Conservation (phyloP, 495 filamentous ascomycete species). For the Letharia lupina region DNA sequence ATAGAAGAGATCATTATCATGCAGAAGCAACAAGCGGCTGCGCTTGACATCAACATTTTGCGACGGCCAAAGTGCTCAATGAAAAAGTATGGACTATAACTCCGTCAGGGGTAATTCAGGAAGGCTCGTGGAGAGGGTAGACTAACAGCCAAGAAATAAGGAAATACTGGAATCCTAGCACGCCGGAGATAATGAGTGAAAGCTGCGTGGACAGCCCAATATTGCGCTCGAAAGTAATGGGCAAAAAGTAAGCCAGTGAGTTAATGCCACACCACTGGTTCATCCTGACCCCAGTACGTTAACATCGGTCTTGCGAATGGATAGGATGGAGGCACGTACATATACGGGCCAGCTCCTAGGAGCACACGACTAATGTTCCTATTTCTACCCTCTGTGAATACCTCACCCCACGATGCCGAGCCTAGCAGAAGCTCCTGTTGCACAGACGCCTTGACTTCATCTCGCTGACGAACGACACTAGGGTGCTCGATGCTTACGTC, state of each 20-base stretch:
- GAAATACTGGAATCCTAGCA: slow-evolving; percentile 24
- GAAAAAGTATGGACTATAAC: slow-evolving; percentile 36
- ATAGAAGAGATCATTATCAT: slow-evolving; percentile 43
- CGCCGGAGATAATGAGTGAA: slow-evolving; percentile 21
- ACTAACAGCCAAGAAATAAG: slow-evolving; percentile 23
- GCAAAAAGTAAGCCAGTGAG: slow-evolving; percentile 20
- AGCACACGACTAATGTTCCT: slow-evolving; percentile 22
- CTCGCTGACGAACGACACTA: slow-evolving; percentile 19
- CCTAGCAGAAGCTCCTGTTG: slow-evolving; percentile 18
- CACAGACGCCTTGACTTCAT: slow-evolving; percentile 21
- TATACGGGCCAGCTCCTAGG: slow-evolving; percentile 22
- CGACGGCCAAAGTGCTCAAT: slow-evolving; percentile 49
- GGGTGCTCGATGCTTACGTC: slow-evolving; percentile 48
- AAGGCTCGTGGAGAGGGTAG: background rate
- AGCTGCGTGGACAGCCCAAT: slow-evolving; percentile 20
- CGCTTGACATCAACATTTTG: slow-evolving; percentile 44
- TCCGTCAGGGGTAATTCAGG: background rate
- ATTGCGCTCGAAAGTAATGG: slow-evolving; percentile 24
- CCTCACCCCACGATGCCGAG: slow-evolving; percentile 21
- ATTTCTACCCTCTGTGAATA: slow-evolving; percentile 24
- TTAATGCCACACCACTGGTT: slow-evolving; percentile 27
- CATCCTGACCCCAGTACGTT: slow-evolving; percentile 2
- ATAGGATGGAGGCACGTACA: slow-evolving; percentile 7
- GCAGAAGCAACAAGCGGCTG: slow-evolving; percentile 41
- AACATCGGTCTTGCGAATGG: background rate